Conservation (phyloP, 2,329 filamentous ascomycete genomes). For the Monosporascus sp. region DNA sequence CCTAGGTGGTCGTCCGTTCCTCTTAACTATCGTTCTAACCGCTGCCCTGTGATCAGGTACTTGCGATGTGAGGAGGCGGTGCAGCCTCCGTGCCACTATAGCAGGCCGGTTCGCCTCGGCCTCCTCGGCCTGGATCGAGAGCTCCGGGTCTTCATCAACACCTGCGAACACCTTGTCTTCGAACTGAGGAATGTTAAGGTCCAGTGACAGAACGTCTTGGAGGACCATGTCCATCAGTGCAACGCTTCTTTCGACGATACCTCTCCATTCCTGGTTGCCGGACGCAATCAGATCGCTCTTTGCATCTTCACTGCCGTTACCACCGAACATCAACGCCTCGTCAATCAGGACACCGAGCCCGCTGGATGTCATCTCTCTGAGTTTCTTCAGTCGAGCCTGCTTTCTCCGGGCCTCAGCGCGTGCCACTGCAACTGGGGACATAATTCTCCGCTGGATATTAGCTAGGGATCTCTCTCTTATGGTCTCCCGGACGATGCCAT, state of each 20-base stretch:
- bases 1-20: conserved; percentile 70
- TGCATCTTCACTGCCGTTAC: conserved; percentile 51
- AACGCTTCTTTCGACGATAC: conserved; percentile 73
- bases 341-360: conserved; percentile 84
- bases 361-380: conserved; percentile 78
- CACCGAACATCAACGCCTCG: conserved; percentile 69
- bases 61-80: conserved; percentile 62
- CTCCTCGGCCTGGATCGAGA: conserved; percentile 49
- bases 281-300: conserved; percentile 42
- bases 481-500: conserved; percentile 71
- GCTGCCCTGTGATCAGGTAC: conserved; percentile 62
- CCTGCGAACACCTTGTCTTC: conserved; percentile 61
- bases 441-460: conserved; percentile 65
- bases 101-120: conserved; percentile 45
- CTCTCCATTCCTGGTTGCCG: conserved; percentile 54
- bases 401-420: conserved; percentile 72
- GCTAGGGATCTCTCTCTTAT: conserved; percentile 67
- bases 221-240: conserved; percentile 83
- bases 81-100: conserved; percentile 61
- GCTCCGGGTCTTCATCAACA: conserved; percentile 56
- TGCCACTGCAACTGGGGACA: conserved; percentile 73
- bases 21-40: conserved; percentile 49
- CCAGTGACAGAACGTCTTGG: conserved; percentile 61
- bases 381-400: conserved; percentile 62
- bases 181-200: conserved; percentile 58